Evolutionary conservation across 495 filamentous ascomycete genomes (phyloP).

Genomic region (Aspergillus funiculosus): DNA sequence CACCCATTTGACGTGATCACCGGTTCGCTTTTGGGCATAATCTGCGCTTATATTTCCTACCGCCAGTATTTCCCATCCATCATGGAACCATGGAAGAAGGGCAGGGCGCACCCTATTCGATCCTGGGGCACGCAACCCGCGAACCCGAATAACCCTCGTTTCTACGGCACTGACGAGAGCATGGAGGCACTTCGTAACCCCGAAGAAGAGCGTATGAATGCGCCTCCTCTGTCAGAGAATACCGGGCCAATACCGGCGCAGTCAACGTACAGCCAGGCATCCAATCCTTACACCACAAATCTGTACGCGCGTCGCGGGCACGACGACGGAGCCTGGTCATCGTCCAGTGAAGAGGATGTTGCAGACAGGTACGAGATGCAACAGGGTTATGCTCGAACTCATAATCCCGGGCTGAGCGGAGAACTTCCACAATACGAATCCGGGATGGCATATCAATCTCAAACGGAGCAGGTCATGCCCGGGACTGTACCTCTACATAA

Average conservation of each 20-base stretch:
- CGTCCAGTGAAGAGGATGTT: slow-evolving; percentile 40
- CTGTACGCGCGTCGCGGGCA: slow-evolving; percentile 27
- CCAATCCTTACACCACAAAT: slow-evolving; percentile 24
- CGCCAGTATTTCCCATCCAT: slow-evolving; percentile 55
- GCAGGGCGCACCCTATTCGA: slow-evolving; percentile 57
- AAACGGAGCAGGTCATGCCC: slow-evolving; percentile 13
- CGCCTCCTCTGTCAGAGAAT: slow-evolving; percentile 8
- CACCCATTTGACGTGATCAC: slow-evolving; percentile 87
- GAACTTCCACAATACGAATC: slow-evolving; percentile 24
- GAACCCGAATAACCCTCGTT: slow-evolving; percentile 18
- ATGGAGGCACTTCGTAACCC: slow-evolving; percentile 29
- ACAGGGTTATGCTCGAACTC: slow-evolving; percentile 27
- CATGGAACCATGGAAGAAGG: slow-evolving; percentile 51
- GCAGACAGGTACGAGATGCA: slow-evolving; percentile 41
- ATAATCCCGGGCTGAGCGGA: slow-evolving; percentile 20
- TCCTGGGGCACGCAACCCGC: slow-evolving; percentile 48
- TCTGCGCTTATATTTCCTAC: slow-evolving; percentile 45
- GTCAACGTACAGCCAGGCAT: slow-evolving; percentile 13
- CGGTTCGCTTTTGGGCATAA: slow-evolving; percentile 60
- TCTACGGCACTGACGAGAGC: slow-evolving; percentile 20
- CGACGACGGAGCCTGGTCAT: slow-evolving; percentile 37
- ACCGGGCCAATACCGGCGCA: not conserved
- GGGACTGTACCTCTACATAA: not conserved
- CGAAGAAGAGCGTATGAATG: slow-evolving; percentile 29
- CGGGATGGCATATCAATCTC: slow-evolving; percentile 34